Percentiles rank a stretch among this genome's conserved stretches.
Conservation (phyloP, 192 early-diverging fungal genomes). For the Dissophora ornata region DNA sequence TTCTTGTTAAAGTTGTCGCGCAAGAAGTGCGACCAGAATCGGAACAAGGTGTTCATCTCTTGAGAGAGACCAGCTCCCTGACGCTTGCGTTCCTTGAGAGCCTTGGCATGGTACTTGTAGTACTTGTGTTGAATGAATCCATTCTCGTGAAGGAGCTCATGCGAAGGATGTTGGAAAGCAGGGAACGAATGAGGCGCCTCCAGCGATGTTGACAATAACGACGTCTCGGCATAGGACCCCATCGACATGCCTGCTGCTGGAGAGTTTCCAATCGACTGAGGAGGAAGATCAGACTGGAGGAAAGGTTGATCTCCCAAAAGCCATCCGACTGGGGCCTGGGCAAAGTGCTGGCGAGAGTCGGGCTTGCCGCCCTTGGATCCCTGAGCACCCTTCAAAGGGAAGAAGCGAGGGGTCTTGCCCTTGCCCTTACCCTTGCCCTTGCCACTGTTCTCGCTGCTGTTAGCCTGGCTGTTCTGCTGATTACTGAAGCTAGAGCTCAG, state of each 20-base stretch:
- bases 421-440: constrained; percentile 43
- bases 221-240: constrained; percentile 34
- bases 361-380: constrained; percentile 52
- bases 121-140: constrained; percentile 99
- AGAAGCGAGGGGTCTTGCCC: constrained; percentile 63
- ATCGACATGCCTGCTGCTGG: constrained; percentile 51
- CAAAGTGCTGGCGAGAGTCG: constrained; percentile 74
- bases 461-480: constrained; percentile 19
- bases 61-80: constrained; percentile 89
- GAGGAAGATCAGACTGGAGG: constrained; percentile 48
- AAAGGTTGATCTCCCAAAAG: constrained; percentile 77
- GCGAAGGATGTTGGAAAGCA: constrained; percentile 86
- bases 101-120: constrained; percentile 92
- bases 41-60: constrained; percentile 97
- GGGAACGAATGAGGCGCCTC: constrained; percentile 70
- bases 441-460: constrained; percentile 16
- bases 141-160: constrained; percentile 94
- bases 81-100: constrained; percentile 91
- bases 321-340: constrained; percentile 81
- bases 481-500: constrained; percentile 33
- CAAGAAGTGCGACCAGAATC: constrained; percentile 99
- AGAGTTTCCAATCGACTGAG: constrained; percentile 42
- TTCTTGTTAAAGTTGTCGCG: constrained; percentile 95
- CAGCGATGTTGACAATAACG: constrained; percentile 57
- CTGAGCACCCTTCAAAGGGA: constrained; percentile 58